Percentiles rank a stretch among this genome's conserved stretches.
Evolutionary conservation across 176 grass and related monocot genomes (phyloP).

Genomic region (Paspalum notatum): DNA sequence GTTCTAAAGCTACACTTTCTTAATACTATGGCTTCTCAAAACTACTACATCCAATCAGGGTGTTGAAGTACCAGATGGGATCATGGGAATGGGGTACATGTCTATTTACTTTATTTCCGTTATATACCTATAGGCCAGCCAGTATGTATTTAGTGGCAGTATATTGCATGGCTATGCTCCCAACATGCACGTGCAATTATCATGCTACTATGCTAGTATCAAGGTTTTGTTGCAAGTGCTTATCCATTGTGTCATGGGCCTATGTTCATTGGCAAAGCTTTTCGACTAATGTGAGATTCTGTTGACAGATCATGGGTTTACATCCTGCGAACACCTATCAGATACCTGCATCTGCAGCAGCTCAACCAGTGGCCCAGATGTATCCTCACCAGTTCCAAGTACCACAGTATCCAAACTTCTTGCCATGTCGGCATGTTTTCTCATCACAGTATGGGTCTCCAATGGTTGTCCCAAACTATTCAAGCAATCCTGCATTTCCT

Average conservation of each 20-base stretch:
- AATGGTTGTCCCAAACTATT: constrained; percentile 63
- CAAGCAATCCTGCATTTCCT: constrained; percentile 64
- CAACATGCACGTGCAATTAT: background rate
- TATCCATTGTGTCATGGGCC: background rate
- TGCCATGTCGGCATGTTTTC: constrained; percentile 63
- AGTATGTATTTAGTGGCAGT: background rate
- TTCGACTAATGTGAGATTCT: constrained; percentile 12
- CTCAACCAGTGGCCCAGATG: constrained; percentile 55
- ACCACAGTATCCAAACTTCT: constrained; percentile 67
- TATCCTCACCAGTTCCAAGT: constrained; percentile 65
- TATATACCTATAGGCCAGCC: constrained; percentile 8
- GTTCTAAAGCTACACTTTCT: too few relatives aligned
- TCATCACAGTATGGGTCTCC: constrained; percentile 58
- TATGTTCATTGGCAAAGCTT: constrained; percentile 6
- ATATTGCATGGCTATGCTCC: background rate
- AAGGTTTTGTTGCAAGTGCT: constrained; percentile 25
- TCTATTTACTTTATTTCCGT: background rate
- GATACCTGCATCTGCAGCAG: constrained; percentile 41
- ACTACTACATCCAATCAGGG: too few relatives aligned
- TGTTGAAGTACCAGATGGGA: background rate
- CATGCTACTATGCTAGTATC: constrained; percentile 6
- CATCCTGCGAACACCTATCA: constrained; percentile 49
- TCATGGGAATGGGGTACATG: background rate
- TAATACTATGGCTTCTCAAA: too few relatives aligned
- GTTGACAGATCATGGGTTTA: constrained; percentile 40